These are phyloP conservation scores for Alnus glutinosa DNA, from an alignment of 306 rosid species.

Conservation along the genomic window DNA sequence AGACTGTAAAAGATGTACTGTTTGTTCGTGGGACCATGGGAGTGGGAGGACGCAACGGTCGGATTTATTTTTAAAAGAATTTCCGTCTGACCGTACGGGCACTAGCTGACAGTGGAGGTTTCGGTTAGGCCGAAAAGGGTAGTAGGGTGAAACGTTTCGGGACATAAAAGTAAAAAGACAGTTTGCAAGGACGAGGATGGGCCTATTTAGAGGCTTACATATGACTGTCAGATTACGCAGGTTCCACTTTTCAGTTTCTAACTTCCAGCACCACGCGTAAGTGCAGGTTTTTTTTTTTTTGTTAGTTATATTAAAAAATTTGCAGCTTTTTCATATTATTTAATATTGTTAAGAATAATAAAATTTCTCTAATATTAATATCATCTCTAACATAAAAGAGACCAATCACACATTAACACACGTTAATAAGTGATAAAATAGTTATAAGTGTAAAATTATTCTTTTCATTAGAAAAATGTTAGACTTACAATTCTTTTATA, in stretches of 20 bases:
- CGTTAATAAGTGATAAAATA: no score
- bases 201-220: neutral
- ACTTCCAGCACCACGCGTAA: neutral
- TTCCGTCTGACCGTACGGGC: neutral
- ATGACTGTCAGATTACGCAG: neutral
- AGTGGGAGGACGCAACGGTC: conserved; percentile 1
- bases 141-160: neutral
- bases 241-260: neutral
- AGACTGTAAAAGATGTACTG: neutral
- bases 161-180: neutral
- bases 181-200: neutral
- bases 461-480: no score
- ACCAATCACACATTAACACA: no score
- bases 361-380: no score
- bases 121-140: neutral
- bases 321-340: no score
- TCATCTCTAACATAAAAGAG: no score
- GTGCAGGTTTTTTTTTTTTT: neutral
- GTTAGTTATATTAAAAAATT: no score
- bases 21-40: neutral
- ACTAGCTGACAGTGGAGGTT: neutral
- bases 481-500: no score
- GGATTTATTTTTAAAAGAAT: neutral
- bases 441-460: no score
- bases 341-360: no score